phyloP scores from a whole-genome alignment of 345 rosid genomes.

The Geranium brycei region DNA sequence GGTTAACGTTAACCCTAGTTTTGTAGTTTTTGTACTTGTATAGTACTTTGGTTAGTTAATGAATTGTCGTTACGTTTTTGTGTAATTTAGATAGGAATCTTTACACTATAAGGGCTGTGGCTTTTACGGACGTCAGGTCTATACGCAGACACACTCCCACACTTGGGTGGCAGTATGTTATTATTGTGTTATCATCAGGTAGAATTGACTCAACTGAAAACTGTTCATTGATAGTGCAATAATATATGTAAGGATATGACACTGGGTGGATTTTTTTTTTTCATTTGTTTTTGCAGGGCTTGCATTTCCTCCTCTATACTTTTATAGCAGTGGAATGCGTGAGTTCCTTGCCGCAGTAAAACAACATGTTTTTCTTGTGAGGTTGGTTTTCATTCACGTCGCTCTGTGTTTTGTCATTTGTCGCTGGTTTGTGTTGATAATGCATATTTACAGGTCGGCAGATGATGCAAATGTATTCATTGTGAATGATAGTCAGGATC shows the following conservation, averaged over 20 bases:
- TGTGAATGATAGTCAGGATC: slow-evolving; percentile 79
- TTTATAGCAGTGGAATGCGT: slow-evolving; percentile 86
- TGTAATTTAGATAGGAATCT: slow-evolving; percentile 57
- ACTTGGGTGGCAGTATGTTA: slow-evolving; percentile 94
- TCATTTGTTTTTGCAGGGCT: slow-evolving; percentile 71
- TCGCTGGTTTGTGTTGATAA: slow-evolving; percentile 4
- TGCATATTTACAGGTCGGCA: slow-evolving; percentile 47
- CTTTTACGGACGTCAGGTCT: slow-evolving; percentile 69
- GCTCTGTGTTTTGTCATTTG: background rate
- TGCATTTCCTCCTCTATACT: slow-evolving; percentile 83
- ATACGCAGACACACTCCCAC: slow-evolving; percentile 79
- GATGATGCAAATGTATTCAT: slow-evolving; percentile 88
- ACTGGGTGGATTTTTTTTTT: background rate
- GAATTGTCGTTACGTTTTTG: background rate
- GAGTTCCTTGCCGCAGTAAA: slow-evolving; percentile 77
- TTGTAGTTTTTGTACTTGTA: background rate
- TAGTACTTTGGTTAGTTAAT: background rate
- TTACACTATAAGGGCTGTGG: slow-evolving; percentile 70
- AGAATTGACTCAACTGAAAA: background rate
- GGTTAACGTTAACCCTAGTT: slow-evolving; percentile 38
- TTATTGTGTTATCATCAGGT: slow-evolving; percentile 87
- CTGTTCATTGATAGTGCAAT: background rate
- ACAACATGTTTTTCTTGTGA: slow-evolving; percentile 76
- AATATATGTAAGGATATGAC: background rate
- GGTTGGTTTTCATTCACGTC: slow-evolving; percentile 27